Evolutionary conservation across 768 basidiomycete genomes (phyloP).

Genomic region (Pholiota conissans): DNA sequence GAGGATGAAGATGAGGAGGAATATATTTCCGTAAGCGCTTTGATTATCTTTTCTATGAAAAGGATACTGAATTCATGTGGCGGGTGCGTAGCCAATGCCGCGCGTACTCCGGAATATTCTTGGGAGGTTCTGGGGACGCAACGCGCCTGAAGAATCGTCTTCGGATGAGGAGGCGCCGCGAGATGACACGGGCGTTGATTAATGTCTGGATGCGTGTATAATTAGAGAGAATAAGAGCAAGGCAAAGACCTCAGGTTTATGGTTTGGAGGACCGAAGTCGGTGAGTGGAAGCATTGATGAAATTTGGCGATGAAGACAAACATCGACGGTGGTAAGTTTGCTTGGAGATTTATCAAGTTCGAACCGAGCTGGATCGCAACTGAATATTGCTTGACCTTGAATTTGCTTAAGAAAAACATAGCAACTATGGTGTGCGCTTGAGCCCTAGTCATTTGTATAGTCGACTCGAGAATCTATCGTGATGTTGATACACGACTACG

Average conservation of each 20-base stretch:
- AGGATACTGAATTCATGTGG: not conserved
- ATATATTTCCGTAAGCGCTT: slow-evolving; percentile 45
- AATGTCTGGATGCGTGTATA: slow-evolving; percentile 1
- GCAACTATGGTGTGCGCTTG: no score
- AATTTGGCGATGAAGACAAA: no score
- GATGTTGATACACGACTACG: no score
- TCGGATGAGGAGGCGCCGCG: slow-evolving; percentile 40
- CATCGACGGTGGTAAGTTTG: no score
- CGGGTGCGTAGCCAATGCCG: slow-evolving; percentile 51
- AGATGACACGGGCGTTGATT: slow-evolving; percentile 35
- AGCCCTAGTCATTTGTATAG: no score
- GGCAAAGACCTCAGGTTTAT: not conserved
- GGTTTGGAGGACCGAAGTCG: no score
- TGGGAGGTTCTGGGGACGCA: slow-evolving; percentile 56
- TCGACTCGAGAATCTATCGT: no score
- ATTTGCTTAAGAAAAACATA: no score
- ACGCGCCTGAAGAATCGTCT: slow-evolving; percentile 32
- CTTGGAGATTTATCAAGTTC: no score
- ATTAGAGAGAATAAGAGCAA: not conserved
- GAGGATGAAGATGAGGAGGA: slow-evolving; percentile 47
- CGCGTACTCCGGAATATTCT: slow-evolving; percentile 59
- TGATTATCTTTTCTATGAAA: slow-evolving; percentile 8
- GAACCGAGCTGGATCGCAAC: no score
- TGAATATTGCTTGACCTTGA: no score
- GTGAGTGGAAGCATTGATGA: no score